These are phyloP conservation scores for Quercus parvula DNA, from an alignment of 306 rosid species.

Conservation along the genomic window DNA sequence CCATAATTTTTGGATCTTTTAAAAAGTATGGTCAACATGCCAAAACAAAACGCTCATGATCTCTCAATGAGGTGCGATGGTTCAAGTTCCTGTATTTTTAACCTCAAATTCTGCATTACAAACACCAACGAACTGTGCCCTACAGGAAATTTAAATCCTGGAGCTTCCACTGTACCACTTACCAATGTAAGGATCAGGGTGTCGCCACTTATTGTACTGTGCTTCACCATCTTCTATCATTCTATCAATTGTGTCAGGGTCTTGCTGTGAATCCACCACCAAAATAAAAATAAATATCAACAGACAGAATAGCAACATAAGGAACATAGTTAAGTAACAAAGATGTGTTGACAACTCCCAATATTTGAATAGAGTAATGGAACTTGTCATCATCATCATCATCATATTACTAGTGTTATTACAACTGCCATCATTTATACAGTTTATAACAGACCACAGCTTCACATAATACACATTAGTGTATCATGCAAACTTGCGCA, in stretches of 20 bases:
- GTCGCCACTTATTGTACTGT: conserved; percentile 79
- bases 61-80: background rate
- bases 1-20: background rate
- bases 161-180: conserved; percentile 7
- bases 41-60: background rate
- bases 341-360: background rate
- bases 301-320: conserved; percentile 7
- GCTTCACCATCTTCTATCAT: conserved; percentile 74
- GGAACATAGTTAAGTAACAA: background rate
- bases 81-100: background rate
- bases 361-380: background rate
- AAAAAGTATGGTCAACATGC: background rate
- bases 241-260: conserved; percentile 79
- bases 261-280: conserved; percentile 50
- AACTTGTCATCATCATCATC: background rate
- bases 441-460: background rate
- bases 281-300: conserved; percentile 12
- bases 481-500: background rate
- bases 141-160: background rate
- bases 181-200: conserved; percentile 98
- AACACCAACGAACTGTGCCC: background rate
- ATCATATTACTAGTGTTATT: background rate
- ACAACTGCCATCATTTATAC: background rate
- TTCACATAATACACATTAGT: background rate
- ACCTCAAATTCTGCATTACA: background rate